phyloP scores from a whole-genome alignment of 345 rosid genomes.

The Gossypioides kirkii region DNA sequence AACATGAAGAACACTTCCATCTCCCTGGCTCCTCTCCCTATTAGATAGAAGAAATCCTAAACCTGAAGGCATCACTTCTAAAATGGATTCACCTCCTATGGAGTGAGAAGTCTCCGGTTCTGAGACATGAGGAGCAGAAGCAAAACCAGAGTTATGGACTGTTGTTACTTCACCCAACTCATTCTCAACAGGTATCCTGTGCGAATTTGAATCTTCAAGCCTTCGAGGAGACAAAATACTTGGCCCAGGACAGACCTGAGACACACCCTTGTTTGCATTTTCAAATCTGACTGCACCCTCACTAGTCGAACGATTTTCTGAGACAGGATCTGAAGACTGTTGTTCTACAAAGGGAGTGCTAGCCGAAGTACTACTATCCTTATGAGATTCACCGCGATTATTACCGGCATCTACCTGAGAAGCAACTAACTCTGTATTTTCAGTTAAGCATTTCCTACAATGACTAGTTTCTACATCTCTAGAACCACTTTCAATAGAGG shows the following conservation, averaged over 20 bases:
- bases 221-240: conserved; percentile 29
- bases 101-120: conserved; percentile 22
- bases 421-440: conserved; percentile 35
- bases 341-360: conserved; percentile 39
- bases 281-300: conserved; percentile 40
- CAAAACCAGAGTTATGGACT: conserved; percentile 25
- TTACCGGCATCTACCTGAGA: conserved; percentile 40
- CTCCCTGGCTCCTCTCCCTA: conserved; percentile 37
- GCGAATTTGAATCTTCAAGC: conserved; percentile 27
- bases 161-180: conserved; percentile 27
- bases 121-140: conserved; percentile 27
- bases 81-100: conserved; percentile 28
- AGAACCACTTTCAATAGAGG: conserved; percentile 20
- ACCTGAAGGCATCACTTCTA: conserved; percentile 37
- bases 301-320: conserved; percentile 41
- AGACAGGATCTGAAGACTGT: conserved; percentile 42
- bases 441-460: conserved; percentile 29
- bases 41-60: conserved; percentile 42
- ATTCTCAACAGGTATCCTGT: conserved; percentile 25
- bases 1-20: conserved; percentile 43
- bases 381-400: conserved; percentile 32
- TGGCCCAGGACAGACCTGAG: conserved; percentile 32
- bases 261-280: conserved; percentile 30
- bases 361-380: conserved; percentile 38
- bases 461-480: conserved; percentile 23